Evolutionary conservation across 2,329 filamentous ascomycete species (phyloP), one percentile per base, ranked within the genome.

Genomic region (Alternaria burnsii): DNA sequence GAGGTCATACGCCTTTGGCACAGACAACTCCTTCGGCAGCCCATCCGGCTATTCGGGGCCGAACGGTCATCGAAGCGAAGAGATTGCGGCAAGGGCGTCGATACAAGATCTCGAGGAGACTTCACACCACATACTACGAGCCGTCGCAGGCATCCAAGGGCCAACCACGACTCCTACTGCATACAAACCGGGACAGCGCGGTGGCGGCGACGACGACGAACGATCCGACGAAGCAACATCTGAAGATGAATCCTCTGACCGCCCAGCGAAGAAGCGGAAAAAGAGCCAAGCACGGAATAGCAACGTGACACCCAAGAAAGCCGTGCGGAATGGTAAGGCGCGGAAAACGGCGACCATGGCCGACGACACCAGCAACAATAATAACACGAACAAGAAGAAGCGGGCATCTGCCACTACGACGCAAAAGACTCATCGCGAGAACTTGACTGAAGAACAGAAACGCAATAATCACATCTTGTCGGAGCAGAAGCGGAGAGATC

Each of bases 381-480:
- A 26, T 6, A 26, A 26, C 24, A 60, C 55, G 46, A 77, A 74
- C 14, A 77, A 74, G 64, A 75, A 73, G 52, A 74, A 73, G 50
- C 67, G 74, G 6, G 48, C 62, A 5, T 66, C 72, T 2, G 61
- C 73, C 14, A 65, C 70, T 16, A 65, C 70, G 0, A 63, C 67
- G 5, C 69, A 72, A 40, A 76, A 74, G 53, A 50, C 68, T 8
- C 74, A 73, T 24, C 75, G 76, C 34, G 86, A 89, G 70, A 89
- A 89, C 65, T 76, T 95, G 4, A 87, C 88, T 0, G 91, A 94
- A 67, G 89, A 91, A 61, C 91, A 95, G 78, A 95, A 94, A 78
- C 85, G 92, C 46, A 89, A 89, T 71, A 97, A 97, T 68, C 92
- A 96, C 73, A 95, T 97, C 66, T 85, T 89, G 53, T 95, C 92